phyloP scores from a whole-genome alignment of 192 early-diverging fungal genomes.

The Kappamyces sp. region DNA sequence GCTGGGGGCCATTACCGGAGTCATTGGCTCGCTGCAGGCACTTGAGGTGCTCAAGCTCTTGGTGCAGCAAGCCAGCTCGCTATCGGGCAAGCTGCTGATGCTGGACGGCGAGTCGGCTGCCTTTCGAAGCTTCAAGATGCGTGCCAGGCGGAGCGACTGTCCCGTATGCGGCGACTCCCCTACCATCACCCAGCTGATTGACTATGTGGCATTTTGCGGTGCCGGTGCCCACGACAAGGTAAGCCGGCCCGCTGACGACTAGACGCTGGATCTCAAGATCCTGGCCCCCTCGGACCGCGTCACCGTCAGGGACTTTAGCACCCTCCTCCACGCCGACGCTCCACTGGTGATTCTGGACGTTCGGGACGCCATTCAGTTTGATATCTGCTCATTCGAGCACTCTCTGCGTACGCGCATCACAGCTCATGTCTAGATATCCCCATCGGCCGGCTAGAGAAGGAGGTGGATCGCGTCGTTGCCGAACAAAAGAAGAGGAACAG shows the following conservation, averaged over 20 bases:
- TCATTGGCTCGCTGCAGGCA: slow-evolving; percentile 89
- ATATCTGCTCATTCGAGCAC: slow-evolving; percentile 70
- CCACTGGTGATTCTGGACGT: slow-evolving; percentile 85
- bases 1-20: slow-evolving; percentile 86
- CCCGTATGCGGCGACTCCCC: slow-evolving; percentile 82
- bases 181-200: slow-evolving; percentile 71
- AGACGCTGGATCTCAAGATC: slow-evolving; percentile 24
- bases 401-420: slow-evolving; percentile 26
- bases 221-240: slow-evolving; percentile 71
- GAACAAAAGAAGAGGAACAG: slow-evolving; percentile 17
- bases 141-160: slow-evolving; percentile 64
- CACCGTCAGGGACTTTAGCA: slow-evolving; percentile 46
- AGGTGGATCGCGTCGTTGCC: slow-evolving; percentile 12
- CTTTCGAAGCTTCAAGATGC: slow-evolving; percentile 76
- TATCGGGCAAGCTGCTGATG: slow-evolving; percentile 59
- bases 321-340: slow-evolving; percentile 20
- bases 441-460: slow-evolving; percentile 21
- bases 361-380: slow-evolving; percentile 75
- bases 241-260: background rate
- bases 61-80: slow-evolving; percentile 48
- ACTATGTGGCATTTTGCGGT: slow-evolving; percentile 91
- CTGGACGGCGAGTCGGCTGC: slow-evolving; percentile 71
- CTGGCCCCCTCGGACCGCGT: slow-evolving; percentile 38
- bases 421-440: slow-evolving; percentile 41
- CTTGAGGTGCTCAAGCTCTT: slow-evolving; percentile 86